Base-by-base conservation (phyloP, 2,329 filamentous ascomycete species). In the Didymella segeticola region DNA sequence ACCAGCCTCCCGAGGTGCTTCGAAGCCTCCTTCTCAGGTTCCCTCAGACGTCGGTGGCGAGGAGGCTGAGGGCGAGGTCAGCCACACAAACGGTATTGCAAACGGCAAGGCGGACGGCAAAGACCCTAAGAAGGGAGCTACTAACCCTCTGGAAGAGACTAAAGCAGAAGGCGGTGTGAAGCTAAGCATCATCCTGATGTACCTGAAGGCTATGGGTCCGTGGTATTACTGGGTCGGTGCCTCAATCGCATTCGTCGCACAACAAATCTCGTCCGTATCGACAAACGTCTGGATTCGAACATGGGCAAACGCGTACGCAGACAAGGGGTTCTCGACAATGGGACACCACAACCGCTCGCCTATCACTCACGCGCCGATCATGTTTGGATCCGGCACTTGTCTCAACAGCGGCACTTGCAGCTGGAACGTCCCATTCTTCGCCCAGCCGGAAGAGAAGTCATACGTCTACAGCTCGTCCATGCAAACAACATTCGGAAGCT, bases 191-290 rank as follows among this genome's bases (percentile, higher is more conserved):
- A 89, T 99, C 67, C 80, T 86, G 56, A 86, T 96, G 70, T 99
- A 99, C 72, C 83, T 99, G 15, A 78, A 77, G 54, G 85, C 93
- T 60, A 99, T 99, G 95, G 95, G 95, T n/a, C 83, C 88, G 4
- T 96, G 92, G 91, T 93, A 91, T 82, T 99, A 96, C 78, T 99
- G 95, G 95, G 74, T 89, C 41, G 78, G 90, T 29, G 89, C 93
- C 17, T 77, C 87, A 12, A 62, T 87, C 4, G 87, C 93, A 30
- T 98, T 99, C 69, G 82, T 83, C 23, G 78, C 89, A 37, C 93
- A 97, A 71, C 95, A 99, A 72, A 73, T 96, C 27, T 89, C 89
- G 4, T 89, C 89, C 20, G 89, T 98, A 2, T 91, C 89, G 0
- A 96, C 92, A 29, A 97, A 95, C 67, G 77, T 97, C 43, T 99